These are phyloP conservation scores for Syzygium malaccense DNA, from an alignment of 441 rosid species.

Conservation along the genomic window DNA sequence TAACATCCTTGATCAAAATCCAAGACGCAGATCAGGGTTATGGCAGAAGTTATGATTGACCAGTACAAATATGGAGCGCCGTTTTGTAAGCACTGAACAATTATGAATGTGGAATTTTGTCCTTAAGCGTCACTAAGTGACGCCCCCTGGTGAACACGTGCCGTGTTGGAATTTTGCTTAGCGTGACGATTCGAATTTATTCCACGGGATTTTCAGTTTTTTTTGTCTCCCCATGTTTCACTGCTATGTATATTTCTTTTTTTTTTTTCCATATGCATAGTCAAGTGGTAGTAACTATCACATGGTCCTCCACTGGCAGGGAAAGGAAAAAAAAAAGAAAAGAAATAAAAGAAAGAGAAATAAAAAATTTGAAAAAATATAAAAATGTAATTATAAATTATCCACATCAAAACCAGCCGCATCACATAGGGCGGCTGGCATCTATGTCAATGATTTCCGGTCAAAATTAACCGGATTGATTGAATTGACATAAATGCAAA, in stretches of 20 bases:
- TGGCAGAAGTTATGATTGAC: background rate
- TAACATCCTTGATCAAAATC: background rate
- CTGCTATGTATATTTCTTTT: background rate
- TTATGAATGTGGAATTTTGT: background rate
- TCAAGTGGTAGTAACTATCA: background rate
- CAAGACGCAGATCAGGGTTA: background rate
- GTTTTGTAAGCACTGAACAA: background rate
- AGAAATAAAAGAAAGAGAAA: no score
- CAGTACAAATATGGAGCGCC: background rate
- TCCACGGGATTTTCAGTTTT: background rate
- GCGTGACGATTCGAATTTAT: background rate
- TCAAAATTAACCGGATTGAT: no score
- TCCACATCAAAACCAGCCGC: accelerated
- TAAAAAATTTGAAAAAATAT: no score
- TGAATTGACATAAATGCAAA: no score
- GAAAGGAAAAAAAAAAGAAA: no score
- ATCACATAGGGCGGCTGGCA: no score
- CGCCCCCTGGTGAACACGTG: background rate
- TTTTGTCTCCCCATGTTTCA: background rate
- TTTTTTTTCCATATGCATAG: background rate
- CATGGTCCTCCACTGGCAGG: background rate
- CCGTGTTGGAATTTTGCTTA: background rate
- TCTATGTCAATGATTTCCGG: no score
- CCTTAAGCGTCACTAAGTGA: background rate
- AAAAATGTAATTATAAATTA: no score